phyloP scores from a whole-genome alignment of 1,284 basidiomycete species.

The Trichosporon faecale region DNA sequence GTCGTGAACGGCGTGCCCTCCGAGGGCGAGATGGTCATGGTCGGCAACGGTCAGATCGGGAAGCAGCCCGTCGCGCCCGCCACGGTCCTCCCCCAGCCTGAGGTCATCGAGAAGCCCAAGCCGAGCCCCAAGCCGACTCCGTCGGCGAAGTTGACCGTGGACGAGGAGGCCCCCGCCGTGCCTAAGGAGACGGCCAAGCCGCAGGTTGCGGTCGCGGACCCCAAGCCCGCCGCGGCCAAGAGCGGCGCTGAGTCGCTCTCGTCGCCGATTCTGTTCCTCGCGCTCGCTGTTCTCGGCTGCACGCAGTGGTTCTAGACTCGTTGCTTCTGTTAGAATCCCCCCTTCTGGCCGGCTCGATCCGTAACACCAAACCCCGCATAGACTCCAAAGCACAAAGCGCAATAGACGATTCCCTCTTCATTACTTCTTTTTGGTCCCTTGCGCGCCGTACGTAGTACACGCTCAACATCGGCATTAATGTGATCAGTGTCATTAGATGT shows the following conservation, averaged over 20 bases:
- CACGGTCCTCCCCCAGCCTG: slow-evolving; percentile 57
- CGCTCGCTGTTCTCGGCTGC: not conserved
- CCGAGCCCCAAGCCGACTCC: not conserved
- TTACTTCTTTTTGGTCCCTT: not conserved
- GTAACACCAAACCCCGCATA: not conserved
- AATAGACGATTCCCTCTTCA: not conserved
- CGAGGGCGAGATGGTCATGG: slow-evolving; percentile 66
- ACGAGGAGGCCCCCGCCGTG: not conserved
- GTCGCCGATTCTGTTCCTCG: not conserved
- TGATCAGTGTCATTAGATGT: not conserved
- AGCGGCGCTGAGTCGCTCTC: not conserved
- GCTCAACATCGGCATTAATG: too few relatives aligned
- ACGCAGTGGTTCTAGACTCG: not conserved
- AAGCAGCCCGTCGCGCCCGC: slow-evolving; percentile 60
- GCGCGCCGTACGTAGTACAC: too few relatives aligned
- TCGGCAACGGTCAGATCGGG: slow-evolving; percentile 73
- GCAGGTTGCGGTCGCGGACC: not conserved
- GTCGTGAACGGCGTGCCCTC: slow-evolving; percentile 80
- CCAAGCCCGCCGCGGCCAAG: not conserved
- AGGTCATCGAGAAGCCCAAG: slow-evolving; percentile 21
- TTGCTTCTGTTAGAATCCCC: not conserved
- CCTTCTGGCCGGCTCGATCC: too few relatives aligned
- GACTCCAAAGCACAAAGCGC: not conserved
- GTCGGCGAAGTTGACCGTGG: not conserved
- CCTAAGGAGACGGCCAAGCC: not conserved